Evolutionary conservation across 495 filamentous ascomycete species (phyloP).

Genomic region (Antarctomyces pellizariae): DNA sequence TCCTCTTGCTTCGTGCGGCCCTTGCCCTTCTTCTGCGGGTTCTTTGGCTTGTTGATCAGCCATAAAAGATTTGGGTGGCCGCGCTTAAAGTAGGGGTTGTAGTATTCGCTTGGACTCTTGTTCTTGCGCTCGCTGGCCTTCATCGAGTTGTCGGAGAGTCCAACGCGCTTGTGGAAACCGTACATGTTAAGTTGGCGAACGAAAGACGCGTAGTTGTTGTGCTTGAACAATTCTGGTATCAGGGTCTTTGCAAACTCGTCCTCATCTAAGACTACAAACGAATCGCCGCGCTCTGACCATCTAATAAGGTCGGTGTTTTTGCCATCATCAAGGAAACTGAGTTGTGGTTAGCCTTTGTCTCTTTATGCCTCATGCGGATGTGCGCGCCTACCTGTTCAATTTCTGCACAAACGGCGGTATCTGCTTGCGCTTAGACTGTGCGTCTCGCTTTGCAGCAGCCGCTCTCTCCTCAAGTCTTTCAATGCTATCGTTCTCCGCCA

Average conservation of each 20-base stretch:
- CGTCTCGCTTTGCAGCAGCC: slow-evolving; percentile 53
- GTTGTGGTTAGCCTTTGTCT: too few species aligned
- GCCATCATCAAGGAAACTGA: slow-evolving; percentile 83
- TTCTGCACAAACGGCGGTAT: slow-evolving; percentile 98
- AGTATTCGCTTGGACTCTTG: slow-evolving; percentile 95
- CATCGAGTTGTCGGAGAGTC: slow-evolving; percentile 91
- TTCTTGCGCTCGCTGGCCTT: slow-evolving; percentile 88
- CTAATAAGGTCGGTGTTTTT: slow-evolving; percentile 88
- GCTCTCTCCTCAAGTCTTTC: slow-evolving; percentile 59
- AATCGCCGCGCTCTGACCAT: slow-evolving; percentile 90
- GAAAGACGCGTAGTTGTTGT: slow-evolving; percentile 98
- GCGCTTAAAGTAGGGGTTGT: slow-evolving; percentile 84
- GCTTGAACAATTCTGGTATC: slow-evolving; percentile 95
- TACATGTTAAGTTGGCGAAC: slow-evolving; percentile 99
- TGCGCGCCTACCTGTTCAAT: slow-evolving; percentile 60
- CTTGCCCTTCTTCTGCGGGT: slow-evolving; percentile 22
- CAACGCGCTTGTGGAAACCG: slow-evolving; percentile 96
- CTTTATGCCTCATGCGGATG: slow-evolving; percentile 2
- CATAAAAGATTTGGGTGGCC: slow-evolving; percentile 85
- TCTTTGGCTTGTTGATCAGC: slow-evolving; percentile 92
- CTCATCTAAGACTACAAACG: slow-evolving; percentile 91
- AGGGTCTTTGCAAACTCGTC: slow-evolving; percentile 96
- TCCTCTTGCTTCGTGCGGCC: slow-evolving; percentile 46
- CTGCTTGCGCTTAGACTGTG: slow-evolving; percentile 67
- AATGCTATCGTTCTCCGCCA: slow-evolving; percentile 41